Conservation (phyloP, 208 protist species). For the Leishmania turanica region DNA sequence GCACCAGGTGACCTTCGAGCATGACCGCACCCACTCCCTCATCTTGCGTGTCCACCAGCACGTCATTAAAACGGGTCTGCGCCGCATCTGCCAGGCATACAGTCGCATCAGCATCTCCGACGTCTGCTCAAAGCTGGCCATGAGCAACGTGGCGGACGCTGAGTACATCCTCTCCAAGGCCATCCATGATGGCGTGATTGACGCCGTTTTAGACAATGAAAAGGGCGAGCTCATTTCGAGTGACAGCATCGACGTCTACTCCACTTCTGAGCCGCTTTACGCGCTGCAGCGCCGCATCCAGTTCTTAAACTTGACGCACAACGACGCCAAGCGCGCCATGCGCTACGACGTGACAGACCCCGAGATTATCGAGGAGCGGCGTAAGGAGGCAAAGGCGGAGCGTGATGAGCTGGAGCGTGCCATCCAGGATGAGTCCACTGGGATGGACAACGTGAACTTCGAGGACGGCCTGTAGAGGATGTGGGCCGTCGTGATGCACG, state of each 20-base stretch:
- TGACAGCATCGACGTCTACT: constrained; percentile 96
- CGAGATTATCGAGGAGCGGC: constrained; percentile 78
- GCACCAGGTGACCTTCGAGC: constrained; percentile 89
- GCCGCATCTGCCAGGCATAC: constrained; percentile 97
- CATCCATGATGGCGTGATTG: constrained; percentile 97
- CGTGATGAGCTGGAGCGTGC: constrained; percentile 70
- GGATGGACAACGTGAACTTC: constrained; percentile 76
- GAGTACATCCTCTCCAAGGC: constrained; percentile 99
- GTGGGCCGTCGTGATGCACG: background rate
- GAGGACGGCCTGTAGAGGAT: constrained; percentile 74
- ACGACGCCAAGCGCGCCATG: constrained; percentile 95
- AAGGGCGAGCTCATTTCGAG: constrained; percentile 93
- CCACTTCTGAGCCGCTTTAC: constrained; percentile 94
- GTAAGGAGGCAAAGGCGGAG: constrained; percentile 62
- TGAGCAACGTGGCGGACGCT: constrained; percentile 95
- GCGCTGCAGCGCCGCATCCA: constrained; percentile 96
- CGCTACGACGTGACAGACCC: constrained; percentile 85
- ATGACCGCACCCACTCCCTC: constrained; percentile 96
- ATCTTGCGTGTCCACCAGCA: constrained; percentile 97
- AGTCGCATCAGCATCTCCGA: constrained; percentile 97
- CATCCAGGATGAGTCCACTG: constrained; percentile 71
- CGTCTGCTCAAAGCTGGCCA: constrained; percentile 95
- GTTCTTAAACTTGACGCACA: constrained; percentile 96
- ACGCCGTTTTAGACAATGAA: constrained; percentile 96
- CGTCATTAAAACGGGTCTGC: constrained; percentile 98